Evolutionary conservation across 2,329 filamentous ascomycete species (phyloP).

Genomic region (Clarireedia paspali): DNA sequence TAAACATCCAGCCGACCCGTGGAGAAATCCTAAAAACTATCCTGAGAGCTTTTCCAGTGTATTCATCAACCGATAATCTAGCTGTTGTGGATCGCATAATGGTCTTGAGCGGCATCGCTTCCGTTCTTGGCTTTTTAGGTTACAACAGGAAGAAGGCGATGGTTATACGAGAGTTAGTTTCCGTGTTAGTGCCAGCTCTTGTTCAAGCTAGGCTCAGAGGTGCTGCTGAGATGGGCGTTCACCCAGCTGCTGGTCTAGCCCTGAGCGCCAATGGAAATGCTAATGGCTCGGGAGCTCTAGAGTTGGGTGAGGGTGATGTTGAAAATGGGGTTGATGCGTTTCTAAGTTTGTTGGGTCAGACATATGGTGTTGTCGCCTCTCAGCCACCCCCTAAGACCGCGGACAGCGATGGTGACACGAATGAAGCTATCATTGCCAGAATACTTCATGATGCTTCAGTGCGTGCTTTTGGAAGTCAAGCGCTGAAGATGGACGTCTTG

Average conservation of each 20-base stretch:
- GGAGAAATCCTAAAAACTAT: constrained; percentile 57
- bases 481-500: constrained; percentile 78
- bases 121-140: constrained; percentile 73
- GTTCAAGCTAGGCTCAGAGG: constrained; percentile 87
- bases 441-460: constrained; percentile 51
- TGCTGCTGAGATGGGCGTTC: constrained; percentile 91
- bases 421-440: constrained; percentile 45
- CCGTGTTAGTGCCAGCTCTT: constrained; percentile 72
- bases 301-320: constrained; percentile 56
- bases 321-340: constrained; percentile 60
- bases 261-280: constrained; percentile 45
- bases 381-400: constrained; percentile 5
- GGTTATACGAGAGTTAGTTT: constrained; percentile 77
- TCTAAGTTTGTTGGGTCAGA: constrained; percentile 51
- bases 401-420: constrained; percentile 36
- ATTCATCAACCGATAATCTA: constrained; percentile 54
- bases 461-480: constrained; percentile 67
- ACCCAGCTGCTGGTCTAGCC: constrained; percentile 81
- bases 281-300: constrained; percentile 47
- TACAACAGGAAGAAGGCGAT: constrained; percentile 86
- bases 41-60: constrained; percentile 63
- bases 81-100: constrained; percentile 69
- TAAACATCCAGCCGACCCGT: constrained; percentile 49
- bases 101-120: constrained; percentile 77
- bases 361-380: constrained; percentile 51